Base-by-base conservation (phyloP, 2,329 filamentous ascomycete genomes). In the Cordyceps javanica region DNA sequence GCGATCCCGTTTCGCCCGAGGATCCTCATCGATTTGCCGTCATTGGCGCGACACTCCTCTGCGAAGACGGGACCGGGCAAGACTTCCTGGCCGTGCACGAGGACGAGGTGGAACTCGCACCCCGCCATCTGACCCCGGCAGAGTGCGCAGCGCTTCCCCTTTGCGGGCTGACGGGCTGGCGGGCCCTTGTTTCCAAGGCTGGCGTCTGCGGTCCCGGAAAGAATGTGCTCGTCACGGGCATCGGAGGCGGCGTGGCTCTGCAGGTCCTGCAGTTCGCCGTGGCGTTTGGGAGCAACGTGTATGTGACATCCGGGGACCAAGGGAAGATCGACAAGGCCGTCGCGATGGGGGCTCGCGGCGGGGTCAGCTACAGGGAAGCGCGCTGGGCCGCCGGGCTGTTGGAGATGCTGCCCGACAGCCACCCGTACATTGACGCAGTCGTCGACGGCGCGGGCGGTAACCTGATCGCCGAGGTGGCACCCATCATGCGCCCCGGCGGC, bases 391-490 rank as follows among this genome's bases (percentile, higher is more conserved):
- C 87, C 78, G 84, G 88, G 66, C 73, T 97, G 57, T 71, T 77
- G 21, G 73, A 72, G 50, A 67, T 86, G 65, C 75, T 96, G 23
- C 84, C 89, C 0, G 72, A 75, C 39, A 83, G 88, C 45, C 79
- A 85, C 62, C 84, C 85, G 53, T 89, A 80, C 61, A 66, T 94
- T 5, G 94, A 97, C 72, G 86, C 88, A 16, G 87, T 97, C 50
- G 82, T 97, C 62, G 94, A 97, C 72, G 93, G 93, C 2, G 92
- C 93, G 0, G 93, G 92, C 3, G 92, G 91, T 1, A 87, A 95
- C 72, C 78, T 96, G 41, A 82, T 96, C 14, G 76, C 79, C 38
- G 88, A 86, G 69, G 82, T 83, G 1, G 75, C 79, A 44, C 85
- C 77, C 67, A 67, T 96, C 52, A 75, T 97, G 55, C 92, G 90